Base-by-base conservation (phyloP, 2,329 filamentous ascomycete species). In the Pseudogymnoascus destructans region DNA sequence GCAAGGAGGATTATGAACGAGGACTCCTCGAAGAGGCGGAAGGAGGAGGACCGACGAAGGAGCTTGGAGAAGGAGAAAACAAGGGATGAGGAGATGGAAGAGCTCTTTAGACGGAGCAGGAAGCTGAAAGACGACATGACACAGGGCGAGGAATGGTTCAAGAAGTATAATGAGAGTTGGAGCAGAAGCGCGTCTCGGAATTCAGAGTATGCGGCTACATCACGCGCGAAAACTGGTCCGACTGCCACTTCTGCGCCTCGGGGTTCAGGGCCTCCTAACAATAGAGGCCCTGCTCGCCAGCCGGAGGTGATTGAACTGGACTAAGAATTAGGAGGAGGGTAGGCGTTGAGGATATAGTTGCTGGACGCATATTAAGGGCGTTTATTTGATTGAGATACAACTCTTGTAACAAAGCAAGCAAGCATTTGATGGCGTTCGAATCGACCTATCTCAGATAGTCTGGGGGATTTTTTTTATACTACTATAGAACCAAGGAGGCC, bases 41-140 rank as follows among this genome's bases (percentile, higher is more conserved):
- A 35, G 27, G 35, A 58, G 17, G 57, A 59, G 2, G 27, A 33
- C 6, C n/a, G 42, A n/a, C 42, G 21, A 4, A 23, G 21, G 19
- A 55, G 40, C 30, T 23, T 40, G 23, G 23, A 52, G 6, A 49
- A 55, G 35, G 64, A 64, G 40, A 35, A 63, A 32, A 55, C 57
- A 42, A 57, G 59, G 59, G 64, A 66, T 36, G 61, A 64, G 13
- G 67, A 69, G 52, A 61, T 62, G 49, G 63, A 67, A 15, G 67
- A 66, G n/a, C 57, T 70, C 5, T 70, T 70, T 55, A 66, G 63
- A 19, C 62, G 67, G 35, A 66, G 67, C n/a, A 70, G 65, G 59
- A 64, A 63, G 55, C 55, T 70, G 17, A 63, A 67, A 33, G 67
- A 70, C 46, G 63, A 68, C 59, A 68, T 70, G 68, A 66, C 69